These are phyloP conservation scores for Colletotrichum destructivum DNA, from an alignment of 2,329 filamentous ascomycete genomes.

Conservation along the genomic window DNA sequence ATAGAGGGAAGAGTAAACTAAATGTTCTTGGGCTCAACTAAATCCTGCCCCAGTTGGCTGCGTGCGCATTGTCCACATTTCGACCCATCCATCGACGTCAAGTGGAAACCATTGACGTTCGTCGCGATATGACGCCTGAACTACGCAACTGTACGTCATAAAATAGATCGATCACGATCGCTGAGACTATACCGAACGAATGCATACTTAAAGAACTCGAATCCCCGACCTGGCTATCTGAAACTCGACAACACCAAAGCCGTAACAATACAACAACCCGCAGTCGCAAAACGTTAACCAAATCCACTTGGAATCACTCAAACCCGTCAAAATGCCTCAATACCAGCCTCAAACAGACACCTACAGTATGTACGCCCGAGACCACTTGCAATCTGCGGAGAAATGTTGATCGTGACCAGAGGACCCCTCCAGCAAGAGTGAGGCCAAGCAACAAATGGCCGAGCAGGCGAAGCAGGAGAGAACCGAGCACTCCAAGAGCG, in stretches of 20 bases:
- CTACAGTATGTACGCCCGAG: slow-evolving; percentile 13
- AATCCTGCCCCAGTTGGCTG: background rate
- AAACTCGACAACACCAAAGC: too few relatives aligned
- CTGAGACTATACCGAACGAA: background rate
- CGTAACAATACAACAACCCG: too few relatives aligned
- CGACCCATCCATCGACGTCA: slow-evolving; percentile 22
- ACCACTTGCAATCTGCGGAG: too few relatives aligned
- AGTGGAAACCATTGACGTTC: background rate
- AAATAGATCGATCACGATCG: background rate
- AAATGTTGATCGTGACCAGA: background rate
- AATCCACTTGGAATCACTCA: background rate
- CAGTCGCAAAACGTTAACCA: background rate
- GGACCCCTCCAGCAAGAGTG: slow-evolving; percentile 21
- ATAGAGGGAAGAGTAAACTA: too few relatives aligned
- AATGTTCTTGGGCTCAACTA: too few relatives aligned
- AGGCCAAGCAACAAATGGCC: slow-evolving; percentile 22
- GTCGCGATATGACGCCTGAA: background rate
- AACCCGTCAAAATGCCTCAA: slow-evolving; percentile 20
- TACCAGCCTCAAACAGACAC: slow-evolving; percentile 24
- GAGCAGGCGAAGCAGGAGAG: slow-evolving; percentile 18
- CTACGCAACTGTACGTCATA: slow-evolving; percentile 13
- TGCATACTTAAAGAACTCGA: background rate
- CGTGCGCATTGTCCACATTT: slow-evolving; percentile 20
- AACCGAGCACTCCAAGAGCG: slow-evolving; percentile 28
- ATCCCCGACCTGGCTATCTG: background rate